These are phyloP conservation scores for Citrullus mucosospermus DNA, from an alignment of 306 rosid genomes.

Conservation along the genomic window DNA sequence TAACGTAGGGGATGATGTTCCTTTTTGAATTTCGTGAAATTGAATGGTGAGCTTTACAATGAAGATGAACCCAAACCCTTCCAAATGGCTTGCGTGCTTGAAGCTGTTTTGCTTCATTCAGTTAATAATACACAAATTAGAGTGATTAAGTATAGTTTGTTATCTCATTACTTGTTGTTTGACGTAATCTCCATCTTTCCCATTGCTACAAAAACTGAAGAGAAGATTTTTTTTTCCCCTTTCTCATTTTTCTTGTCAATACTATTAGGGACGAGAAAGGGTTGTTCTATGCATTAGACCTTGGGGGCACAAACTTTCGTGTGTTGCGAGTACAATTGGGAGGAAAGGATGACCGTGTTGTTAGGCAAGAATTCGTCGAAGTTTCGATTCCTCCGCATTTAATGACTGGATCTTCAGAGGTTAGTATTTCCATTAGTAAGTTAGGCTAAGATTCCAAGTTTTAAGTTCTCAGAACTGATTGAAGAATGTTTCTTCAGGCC, in stretches of 20 bases:
- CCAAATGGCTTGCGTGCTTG: no score
- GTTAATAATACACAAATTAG: not conserved
- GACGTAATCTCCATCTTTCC: not conserved
- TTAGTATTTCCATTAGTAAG: constrained; percentile 34
- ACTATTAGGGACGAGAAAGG: constrained; percentile 79
- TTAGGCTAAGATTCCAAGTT: not conserved
- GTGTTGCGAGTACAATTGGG: constrained; percentile 79
- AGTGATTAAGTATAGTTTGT: not conserved
- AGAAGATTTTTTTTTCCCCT: not conserved
- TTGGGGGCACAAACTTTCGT: constrained; percentile 97
- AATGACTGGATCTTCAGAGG: constrained; percentile 78
- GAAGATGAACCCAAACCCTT: not conserved
- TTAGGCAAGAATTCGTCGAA: constrained; percentile 42
- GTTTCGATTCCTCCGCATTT: constrained; percentile 91
- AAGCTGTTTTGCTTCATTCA: not conserved
- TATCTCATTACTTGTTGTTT: not conserved
- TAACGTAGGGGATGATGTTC: not conserved
- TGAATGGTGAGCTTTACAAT: not conserved
- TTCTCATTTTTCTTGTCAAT: constrained; percentile 2
- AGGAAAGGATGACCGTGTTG: constrained; percentile 57
- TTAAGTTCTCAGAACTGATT: constrained; percentile 9
- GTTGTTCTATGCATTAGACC: constrained; percentile 82
- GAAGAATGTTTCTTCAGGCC: constrained; percentile 41
- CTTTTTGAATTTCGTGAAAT: not conserved
- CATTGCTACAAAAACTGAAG: not conserved